A percentile compares a stretch with the other conserved stretches of the same genome.
phyloP scores from a whole-genome alignment of 345 rosid species.

The Salix suchowensis region DNA sequence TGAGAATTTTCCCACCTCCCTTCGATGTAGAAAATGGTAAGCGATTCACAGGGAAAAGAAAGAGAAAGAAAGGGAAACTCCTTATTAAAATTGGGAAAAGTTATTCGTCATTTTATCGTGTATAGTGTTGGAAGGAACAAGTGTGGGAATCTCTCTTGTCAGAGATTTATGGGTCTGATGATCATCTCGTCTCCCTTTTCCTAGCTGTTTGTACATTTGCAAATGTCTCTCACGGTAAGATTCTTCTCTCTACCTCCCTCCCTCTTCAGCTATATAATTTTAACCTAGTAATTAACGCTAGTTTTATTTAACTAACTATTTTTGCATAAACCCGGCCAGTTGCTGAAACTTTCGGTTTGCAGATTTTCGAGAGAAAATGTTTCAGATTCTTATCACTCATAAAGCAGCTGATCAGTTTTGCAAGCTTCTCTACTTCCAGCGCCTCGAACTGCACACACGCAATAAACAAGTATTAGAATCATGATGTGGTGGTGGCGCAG shows the following conservation, averaged over 20 bases:
- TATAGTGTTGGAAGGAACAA: slow-evolving; percentile 31
- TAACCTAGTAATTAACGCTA: not conserved
- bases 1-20: slow-evolving; percentile 14
- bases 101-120: slow-evolving; percentile 23
- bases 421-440: slow-evolving; percentile 9
- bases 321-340: not conserved
- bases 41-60: slow-evolving; percentile 1
- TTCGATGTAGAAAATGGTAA: slow-evolving; percentile 28
- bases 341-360: not conserved
- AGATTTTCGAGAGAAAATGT: not conserved
- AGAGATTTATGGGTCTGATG: slow-evolving; percentile 15
- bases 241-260: slow-evolving; percentile 13
- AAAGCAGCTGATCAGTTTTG: not conserved
- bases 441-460: slow-evolving; percentile 30
- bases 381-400: no score
- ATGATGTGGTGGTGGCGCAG: slow-evolving; percentile 2
- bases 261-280: not conserved
- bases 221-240: slow-evolving; percentile 23
- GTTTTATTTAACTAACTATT: no score
- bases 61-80: not conserved
- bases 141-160: slow-evolving; percentile 41
- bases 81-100: slow-evolving; percentile 21
- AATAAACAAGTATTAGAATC: slow-evolving; percentile 4
- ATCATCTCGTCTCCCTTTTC: not conserved
- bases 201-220: slow-evolving; percentile 5